Evolutionary conservation across 129 eudicot genomes (phyloP), one percentile per base, ranked within the genome.

Genomic region (Apium graveolens): DNA sequence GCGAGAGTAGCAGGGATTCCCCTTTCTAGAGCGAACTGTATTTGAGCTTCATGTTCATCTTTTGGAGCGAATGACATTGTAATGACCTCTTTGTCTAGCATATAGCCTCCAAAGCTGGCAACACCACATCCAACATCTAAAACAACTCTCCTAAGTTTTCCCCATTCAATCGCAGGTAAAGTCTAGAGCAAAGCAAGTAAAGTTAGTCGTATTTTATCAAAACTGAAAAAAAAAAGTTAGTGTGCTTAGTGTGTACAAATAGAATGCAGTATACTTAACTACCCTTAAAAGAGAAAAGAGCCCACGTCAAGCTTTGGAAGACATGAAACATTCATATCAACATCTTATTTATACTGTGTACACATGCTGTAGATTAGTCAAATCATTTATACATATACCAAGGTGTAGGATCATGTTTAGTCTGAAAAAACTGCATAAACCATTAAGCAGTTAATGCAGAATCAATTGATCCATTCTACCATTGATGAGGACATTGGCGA

Each of bases 91-190:
- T 79, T 95, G 79, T 90, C 96, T 82, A 95, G 83, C 83, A 95
- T 89, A 86, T 88, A 80, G 35, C 99, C 99, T 70, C 99, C 99
- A 85, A 95, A 95, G 88, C 99, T 95, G 78, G 99, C 99, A 87
- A 95, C 99, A 53, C 99, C 99, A 81, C 99, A 95, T 74, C 99
- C 99, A 78, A 95, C 99, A 85, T 95, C 99, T 78, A 95, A 86
- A 78, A 95, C 81, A 75, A 92, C 97, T 82, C 99, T 84, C 62
- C 89, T 88, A 76, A 82, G 94, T 86, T 92, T 90, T 48, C 97
- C 99, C 97, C 97, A 95, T 70, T 88, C 88, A 71, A 95, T 86
- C 32, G 29, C 81, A 63, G 99, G 97, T 51, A 95, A 81, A 70
- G 88, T 89, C 99, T 95, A 88, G 45, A 78, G 69, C 39, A 49